Evolutionary conservation across 805 yeast species (phyloP).

Genomic region (Hanseniaspora singularis): DNA sequence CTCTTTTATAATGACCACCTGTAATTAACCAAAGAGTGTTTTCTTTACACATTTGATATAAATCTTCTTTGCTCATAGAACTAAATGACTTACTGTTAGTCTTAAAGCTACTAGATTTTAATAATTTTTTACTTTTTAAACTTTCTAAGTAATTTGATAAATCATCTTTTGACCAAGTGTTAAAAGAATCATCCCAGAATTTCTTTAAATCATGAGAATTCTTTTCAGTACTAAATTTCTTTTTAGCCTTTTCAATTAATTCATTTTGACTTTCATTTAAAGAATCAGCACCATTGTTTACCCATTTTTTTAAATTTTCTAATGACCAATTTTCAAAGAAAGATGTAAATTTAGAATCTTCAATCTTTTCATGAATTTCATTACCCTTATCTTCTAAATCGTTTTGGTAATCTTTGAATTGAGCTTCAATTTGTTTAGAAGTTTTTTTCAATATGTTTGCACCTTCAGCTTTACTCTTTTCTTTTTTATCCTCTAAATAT

Average conservation of each 20-base stretch:
- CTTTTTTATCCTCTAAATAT: constrained; percentile 3
- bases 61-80: constrained; percentile 27
- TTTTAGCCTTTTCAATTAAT: constrained; percentile 20
- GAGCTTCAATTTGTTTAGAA: constrained; percentile 7
- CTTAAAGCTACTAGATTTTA: neutral
- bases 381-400: neutral
- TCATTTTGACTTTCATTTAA: constrained; percentile 19
- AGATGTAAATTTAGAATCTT: too few species aligned
- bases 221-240: constrained; percentile 17
- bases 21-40: constrained; percentile 33
- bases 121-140: constrained; percentile 19
- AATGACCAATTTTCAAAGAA: too few species aligned
- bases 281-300: neutral
- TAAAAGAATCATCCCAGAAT: constrained; percentile 25
- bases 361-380: neutral
- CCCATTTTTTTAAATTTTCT: neutral
- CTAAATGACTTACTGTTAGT: constrained; percentile 28
- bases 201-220: constrained; percentile 16
- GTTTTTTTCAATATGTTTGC: constrained; percentile 3
- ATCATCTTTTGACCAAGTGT: constrained; percentile 36
- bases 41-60: constrained; percentile 31
- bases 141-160: constrained; percentile 32
- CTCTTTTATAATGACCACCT: constrained; percentile 20
- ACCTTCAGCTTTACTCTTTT: neutral
- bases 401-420: neutral